Evolutionary conservation across 2,329 filamentous ascomycete genomes (phyloP).

Genomic region (Pezicula neosporulosa): DNA sequence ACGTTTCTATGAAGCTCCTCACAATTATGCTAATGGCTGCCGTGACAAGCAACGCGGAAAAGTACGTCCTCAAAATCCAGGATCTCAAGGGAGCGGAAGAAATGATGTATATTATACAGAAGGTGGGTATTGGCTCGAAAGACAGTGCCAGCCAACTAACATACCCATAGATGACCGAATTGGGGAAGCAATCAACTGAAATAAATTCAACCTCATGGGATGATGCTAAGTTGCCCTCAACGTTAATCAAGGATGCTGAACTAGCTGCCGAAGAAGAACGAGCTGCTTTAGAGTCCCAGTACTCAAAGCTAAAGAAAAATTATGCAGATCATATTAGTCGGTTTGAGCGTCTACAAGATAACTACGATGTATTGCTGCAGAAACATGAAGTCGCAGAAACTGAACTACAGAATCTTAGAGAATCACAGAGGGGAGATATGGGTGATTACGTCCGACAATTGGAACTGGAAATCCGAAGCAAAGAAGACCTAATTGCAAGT

Average conservation of each 20-base stretch:
- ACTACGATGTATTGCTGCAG: constrained; percentile 54
- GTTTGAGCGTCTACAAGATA: constrained; percentile 56
- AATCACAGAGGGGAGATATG: constrained; percentile 47
- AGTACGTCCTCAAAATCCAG: constrained; percentile 47
- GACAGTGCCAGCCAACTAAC: background rate
- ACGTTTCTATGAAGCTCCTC: constrained; percentile 46
- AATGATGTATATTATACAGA: constrained; percentile 25
- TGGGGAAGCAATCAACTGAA: background rate
- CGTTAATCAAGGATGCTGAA: constrained; percentile 16
- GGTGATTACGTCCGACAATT: constrained; percentile 50
- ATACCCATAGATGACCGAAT: constrained; percentile 1
- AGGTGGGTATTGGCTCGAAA: constrained; percentile 5
- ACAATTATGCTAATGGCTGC: constrained; percentile 61
- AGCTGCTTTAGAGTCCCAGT: constrained; percentile 36
- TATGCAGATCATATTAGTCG: constrained; percentile 57
- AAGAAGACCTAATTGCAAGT: constrained; percentile 67
- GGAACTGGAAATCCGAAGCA: constrained; percentile 57
- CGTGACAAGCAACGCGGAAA: constrained; percentile 52
- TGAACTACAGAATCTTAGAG: constrained; percentile 24
- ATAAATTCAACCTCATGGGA: constrained; percentile 1
- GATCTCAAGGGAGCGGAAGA: constrained; percentile 37
- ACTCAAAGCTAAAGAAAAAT: constrained; percentile 51
- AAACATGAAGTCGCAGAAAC: constrained; percentile 56
- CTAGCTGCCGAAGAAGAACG: constrained; percentile 47
- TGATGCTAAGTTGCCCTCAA: constrained; percentile 2